Conservation (phyloP, 2,329 filamentous ascomycete species). For the Trichoderma asperellum region DNA sequence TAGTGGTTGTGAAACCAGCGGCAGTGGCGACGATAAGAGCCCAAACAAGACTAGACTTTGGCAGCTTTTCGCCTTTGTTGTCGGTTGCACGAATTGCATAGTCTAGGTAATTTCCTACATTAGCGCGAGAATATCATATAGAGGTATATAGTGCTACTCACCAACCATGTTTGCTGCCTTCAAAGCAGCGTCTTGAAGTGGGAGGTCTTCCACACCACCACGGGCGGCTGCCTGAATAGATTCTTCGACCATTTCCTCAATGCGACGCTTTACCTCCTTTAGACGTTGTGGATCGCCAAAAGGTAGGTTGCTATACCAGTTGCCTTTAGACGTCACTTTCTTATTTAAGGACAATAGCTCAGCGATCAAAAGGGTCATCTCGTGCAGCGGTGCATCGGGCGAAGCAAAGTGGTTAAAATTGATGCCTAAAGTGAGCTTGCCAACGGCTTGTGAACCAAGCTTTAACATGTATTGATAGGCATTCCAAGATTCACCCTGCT, state of each 20-base stretch:
- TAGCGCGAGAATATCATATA: background rate
- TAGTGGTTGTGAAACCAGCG: conserved; percentile 65
- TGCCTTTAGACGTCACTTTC: conserved; percentile 49
- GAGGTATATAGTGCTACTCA: background rate
- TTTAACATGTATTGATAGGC: conserved; percentile 57
- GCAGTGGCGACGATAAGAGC: conserved; percentile 56
- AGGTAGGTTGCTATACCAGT: conserved; percentile 60
- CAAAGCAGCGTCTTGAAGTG: conserved; percentile 54
- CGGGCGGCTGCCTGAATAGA: conserved; percentile 45
- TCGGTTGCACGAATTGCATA: conserved; percentile 59
- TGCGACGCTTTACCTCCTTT: conserved; percentile 39
- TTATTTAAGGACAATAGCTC: conserved; percentile 61
- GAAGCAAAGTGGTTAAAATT: conserved; percentile 51
- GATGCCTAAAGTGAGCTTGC: conserved; percentile 50
- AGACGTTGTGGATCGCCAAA: conserved; percentile 60
- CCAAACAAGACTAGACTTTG: conserved; percentile 35
- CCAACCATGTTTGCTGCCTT: conserved; percentile 48
- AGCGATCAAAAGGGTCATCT: conserved; percentile 56
- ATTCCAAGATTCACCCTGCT: conserved; percentile 51
- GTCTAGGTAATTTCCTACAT: conserved; percentile 41
- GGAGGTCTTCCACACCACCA: conserved; percentile 44
- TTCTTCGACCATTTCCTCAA: conserved; percentile 45
- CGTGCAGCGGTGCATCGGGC: conserved; percentile 52
- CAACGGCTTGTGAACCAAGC: conserved; percentile 51
- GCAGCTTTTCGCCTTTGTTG: conserved; percentile 58